phyloP scores from a whole-genome alignment of 2,329 filamentous ascomycete species.

The Trichoderma guizhouense region DNA sequence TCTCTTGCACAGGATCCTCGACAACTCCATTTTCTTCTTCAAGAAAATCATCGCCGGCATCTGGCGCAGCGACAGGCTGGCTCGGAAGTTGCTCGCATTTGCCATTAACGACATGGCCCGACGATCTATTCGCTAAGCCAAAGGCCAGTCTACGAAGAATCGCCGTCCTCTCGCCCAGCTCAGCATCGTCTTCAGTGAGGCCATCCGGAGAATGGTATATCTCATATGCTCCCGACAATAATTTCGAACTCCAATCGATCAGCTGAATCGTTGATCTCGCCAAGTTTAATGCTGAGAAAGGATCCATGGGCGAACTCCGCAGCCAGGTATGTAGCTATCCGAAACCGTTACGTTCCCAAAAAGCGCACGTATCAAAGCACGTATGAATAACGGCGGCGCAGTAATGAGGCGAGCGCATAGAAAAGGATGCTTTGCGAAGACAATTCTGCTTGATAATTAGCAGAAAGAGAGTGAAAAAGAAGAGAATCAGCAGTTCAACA shows the following conservation, averaged over 20 bases:
- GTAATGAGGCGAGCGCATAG: not conserved
- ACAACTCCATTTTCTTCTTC: not conserved
- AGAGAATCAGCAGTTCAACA: not conserved
- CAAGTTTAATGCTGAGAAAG: not conserved
- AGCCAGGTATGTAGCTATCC: not conserved
- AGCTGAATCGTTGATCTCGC: not conserved
- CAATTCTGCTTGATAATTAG: not conserved
- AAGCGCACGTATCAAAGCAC: not conserved
- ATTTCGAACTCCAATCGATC: not conserved
- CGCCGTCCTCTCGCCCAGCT: not conserved
- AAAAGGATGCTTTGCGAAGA: not conserved
- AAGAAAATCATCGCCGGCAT: not conserved
- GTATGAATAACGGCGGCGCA: not conserved
- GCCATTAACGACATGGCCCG: not conserved
- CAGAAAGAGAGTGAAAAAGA: not conserved
- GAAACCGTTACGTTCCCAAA: not conserved
- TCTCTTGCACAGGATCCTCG: not conserved
- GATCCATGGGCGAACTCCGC: not conserved
- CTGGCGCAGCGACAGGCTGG: not conserved
- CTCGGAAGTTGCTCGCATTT: not conserved
- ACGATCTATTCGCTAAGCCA: not conserved
- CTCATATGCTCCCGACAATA: not conserved
- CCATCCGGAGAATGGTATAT: not conserved
- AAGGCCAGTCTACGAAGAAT: not conserved
- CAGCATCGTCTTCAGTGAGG: not conserved